Percentiles rank a stretch among this genome's conserved stretches.
Conservation (phyloP, 768 basidiomycete genomes). For the Lyophyllum semitale region DNA sequence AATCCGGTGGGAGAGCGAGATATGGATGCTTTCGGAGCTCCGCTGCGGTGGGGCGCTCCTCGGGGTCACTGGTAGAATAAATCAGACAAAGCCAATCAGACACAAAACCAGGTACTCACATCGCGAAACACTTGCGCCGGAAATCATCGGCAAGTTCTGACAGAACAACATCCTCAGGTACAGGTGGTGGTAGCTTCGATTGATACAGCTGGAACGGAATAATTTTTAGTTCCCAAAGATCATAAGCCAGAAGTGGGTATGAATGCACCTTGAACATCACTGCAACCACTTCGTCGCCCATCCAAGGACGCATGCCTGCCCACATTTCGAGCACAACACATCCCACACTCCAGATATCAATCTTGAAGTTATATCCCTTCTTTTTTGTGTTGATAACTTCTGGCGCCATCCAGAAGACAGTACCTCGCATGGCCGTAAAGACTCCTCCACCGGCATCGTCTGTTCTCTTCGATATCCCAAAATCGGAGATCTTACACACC, state of each 20-base stretch:
- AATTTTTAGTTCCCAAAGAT: background rate
- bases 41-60: constrained; percentile 76
- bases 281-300: constrained; percentile 82
- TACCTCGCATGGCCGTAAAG: constrained; percentile 94
- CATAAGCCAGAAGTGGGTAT: background rate
- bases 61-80: constrained; percentile 62
- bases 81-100: constrained; percentile 4
- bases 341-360: constrained; percentile 98
- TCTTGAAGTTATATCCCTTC: constrained; percentile 93
- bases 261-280: constrained; percentile 89
- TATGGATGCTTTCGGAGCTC: constrained; percentile 83
- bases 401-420: constrained; percentile 99
- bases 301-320: constrained; percentile 96
- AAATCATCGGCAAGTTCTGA: constrained; percentile 83
- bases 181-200: constrained; percentile 82
- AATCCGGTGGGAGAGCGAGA: constrained; percentile 68
- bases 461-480: constrained; percentile 96
- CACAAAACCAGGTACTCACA: constrained; percentile 48
- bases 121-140: constrained; percentile 84
- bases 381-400: constrained; percentile 88
- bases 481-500: constrained; percentile 96
- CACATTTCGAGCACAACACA: constrained; percentile 99
- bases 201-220: constrained; percentile 67
- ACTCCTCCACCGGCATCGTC: constrained; percentile 85
- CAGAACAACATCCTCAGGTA: constrained; percentile 81